Conservation (phyloP, 176 grass and related monocot genomes). For the Poa annua region DNA sequence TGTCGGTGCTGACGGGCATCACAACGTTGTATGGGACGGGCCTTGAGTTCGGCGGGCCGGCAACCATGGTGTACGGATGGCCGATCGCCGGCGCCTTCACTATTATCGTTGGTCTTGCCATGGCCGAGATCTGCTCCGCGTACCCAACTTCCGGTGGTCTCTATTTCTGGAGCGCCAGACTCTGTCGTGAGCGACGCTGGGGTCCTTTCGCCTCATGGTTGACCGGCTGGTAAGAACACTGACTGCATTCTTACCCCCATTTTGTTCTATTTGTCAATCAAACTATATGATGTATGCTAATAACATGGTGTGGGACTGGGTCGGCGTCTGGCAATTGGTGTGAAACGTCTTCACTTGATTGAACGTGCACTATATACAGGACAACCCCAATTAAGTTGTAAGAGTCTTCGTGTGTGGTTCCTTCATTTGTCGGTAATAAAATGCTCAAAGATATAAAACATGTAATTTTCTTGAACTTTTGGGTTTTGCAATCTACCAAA, state of each 20-base stretch:
- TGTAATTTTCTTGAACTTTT: no score
- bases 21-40: constrained; percentile 82
- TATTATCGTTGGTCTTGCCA: constrained; percentile 66
- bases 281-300: no score
- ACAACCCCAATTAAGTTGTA: no score
- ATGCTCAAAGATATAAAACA: no score
- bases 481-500: no score
- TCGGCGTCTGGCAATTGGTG: no score
- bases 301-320: no score
- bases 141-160: constrained; percentile 85
- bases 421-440: no score
- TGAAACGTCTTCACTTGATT: no score
- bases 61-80: constrained; percentile 79
- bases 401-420: no score
- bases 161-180: constrained; percentile 89
- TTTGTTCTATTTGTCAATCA: no score
- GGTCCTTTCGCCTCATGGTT: constrained; percentile 83
- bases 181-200: constrained; percentile 52
- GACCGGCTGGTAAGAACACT: constrained; percentile 65
- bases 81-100: constrained; percentile 73
- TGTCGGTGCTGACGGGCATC: constrained; percentile 86
- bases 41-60: constrained; percentile 73
- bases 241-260: background rate
- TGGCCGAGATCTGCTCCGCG: constrained; percentile 93
- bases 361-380: no score